phyloP scores from a whole-genome alignment of 768 basidiomycete genomes.

The Ephemerocybe angulata region DNA sequence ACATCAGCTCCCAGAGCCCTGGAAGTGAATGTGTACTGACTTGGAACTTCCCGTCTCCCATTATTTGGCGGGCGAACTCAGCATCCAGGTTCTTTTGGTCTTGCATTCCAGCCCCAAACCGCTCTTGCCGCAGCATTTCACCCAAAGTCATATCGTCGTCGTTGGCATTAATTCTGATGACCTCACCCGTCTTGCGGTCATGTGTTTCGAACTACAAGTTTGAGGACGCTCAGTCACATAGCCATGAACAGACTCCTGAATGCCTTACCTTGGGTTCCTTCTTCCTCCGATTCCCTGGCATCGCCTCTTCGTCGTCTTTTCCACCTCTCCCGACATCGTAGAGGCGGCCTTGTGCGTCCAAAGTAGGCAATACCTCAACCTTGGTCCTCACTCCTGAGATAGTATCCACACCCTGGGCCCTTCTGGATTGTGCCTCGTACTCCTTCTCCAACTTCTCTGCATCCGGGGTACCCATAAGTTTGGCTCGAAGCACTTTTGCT shows the following conservation, averaged over 20 bases:
- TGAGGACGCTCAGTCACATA: conserved; percentile 2
- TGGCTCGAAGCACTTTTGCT: conserved; percentile 88
- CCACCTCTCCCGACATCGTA: conserved; percentile 89
- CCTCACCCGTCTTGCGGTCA: conserved; percentile 85
- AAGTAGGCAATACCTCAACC: conserved; percentile 83
- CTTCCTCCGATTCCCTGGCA: conserved; percentile 74
- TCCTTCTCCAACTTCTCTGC: conserved; percentile 77
- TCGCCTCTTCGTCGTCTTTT: conserved; percentile 42
- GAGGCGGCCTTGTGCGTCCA: conserved; percentile 78
- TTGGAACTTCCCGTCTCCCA: conserved; percentile 84
- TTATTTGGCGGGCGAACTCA: conserved; percentile 84
- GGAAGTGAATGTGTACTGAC: conserved; percentile 34
- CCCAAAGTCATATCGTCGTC: conserved; percentile 84
- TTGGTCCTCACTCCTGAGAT: conserved; percentile 47
- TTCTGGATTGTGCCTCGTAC: conserved; percentile 70
- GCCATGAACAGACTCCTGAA: conserved; percentile 4
- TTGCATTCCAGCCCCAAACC: conserved; percentile 80
- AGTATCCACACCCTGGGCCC: conserved; percentile 40
- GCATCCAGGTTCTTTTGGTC: conserved; percentile 92
- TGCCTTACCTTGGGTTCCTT: conserved; percentile 66
- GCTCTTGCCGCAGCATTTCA: conserved; percentile 91
- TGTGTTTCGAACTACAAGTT: conserved; percentile 89
- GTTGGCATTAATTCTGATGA: conserved; percentile 85
- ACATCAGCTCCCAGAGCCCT: not conserved
- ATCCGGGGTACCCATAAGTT: conserved; percentile 76